Base-by-base conservation (phyloP, 257 asterid species). In the Anisodus tanguticus region DNA sequence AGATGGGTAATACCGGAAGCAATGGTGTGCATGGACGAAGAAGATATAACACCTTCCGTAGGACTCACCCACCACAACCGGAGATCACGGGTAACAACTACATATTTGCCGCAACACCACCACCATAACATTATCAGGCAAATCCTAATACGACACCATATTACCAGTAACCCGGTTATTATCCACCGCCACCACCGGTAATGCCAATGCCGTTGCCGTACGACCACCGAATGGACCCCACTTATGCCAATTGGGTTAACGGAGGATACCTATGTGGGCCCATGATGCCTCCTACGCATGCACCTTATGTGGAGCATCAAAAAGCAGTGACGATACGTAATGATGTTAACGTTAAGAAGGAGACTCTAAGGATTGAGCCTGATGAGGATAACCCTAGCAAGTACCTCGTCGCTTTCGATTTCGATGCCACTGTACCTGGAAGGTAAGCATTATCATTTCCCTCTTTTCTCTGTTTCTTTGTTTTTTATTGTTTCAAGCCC, bases 261-360 rank as follows among this genome's bases (percentile, higher is more conserved):
- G 93, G 93, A n/a, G 83, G 98, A 80, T 91, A 92, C 84, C 94
- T 97, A 2, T 94, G 91, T 66, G 95, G 94, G 39, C 94, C 94
- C 9, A 83, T 91, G 93, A 82, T 94, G 89, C 97, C 84, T 63
- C 83, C 91, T 0, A 88, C 90, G 83, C 94, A 17, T 83, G 84
- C 94, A 19, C 87, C 95, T 2, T 94, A 90, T 76, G 98, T 97
- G 82, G 99, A 97, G 92, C 98, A 97, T 67, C 99, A 97, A 91
- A 97, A 97, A 90, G 98, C 98, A 79, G 97, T 97, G 59, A 97
- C 98, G 59, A 94, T 97, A 71, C 86, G 98, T 78, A 97, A 97
- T 68, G 99, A 95, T 82, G 97, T 97, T 66, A 95, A 97, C 89
- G 72, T 97, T 86, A 95, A 95, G 92, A 97, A 95, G 91, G 98